Evolutionary conservation across 257 asterid species (phyloP), one percentile per base, ranked within the genome.

Genomic region (Gentiana straminea): DNA sequence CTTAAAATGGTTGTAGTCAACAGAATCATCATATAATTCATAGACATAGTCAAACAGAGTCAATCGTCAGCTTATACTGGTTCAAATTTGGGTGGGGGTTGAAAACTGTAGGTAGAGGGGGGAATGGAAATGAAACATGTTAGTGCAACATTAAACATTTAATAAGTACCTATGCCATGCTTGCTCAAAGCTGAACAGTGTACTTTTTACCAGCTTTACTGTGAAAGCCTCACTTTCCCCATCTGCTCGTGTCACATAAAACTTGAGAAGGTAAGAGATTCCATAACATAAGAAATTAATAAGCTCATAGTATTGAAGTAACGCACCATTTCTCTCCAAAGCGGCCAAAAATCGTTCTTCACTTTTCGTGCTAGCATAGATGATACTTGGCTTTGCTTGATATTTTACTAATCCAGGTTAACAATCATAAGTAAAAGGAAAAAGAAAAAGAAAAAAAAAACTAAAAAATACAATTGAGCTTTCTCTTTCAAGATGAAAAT

Each of bases 171-270:
- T 91, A 75, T 87, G 98, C 98, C 98, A 91, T 76, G 98, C 97
- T 77, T 91, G 98, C 78, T 91, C 97, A 48, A 84, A 82, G 73
- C 95, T 77, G 77, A 91, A 91, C 70, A 91, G 49, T 70, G 98
- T 82, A 80, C 98, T 91, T 64, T 87, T 91, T 54, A 91, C 86
- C 13, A 87, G 90, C 83, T 84, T 87, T 59, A 91, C 85, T 38
- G 73, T 63, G 57, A 94, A 84, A 73, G 88, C 80, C 49, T 73
- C 87, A 70, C 69, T 70, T 54, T 64, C 67, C 60, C 79, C 83
- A 55, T 79, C 98, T 91, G 87, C 69, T 69, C 64, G 55, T 51
- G 67, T 52, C 69, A 13, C 59, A 24, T 24, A 24, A 24, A 54
- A 68, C 44, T 57, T 15, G 52, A 44, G 3, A 44, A 38, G 41